Evolutionary conservation across 495 filamentous ascomycete species (phyloP).

Genomic region (Extremus antarcticus): DNA sequence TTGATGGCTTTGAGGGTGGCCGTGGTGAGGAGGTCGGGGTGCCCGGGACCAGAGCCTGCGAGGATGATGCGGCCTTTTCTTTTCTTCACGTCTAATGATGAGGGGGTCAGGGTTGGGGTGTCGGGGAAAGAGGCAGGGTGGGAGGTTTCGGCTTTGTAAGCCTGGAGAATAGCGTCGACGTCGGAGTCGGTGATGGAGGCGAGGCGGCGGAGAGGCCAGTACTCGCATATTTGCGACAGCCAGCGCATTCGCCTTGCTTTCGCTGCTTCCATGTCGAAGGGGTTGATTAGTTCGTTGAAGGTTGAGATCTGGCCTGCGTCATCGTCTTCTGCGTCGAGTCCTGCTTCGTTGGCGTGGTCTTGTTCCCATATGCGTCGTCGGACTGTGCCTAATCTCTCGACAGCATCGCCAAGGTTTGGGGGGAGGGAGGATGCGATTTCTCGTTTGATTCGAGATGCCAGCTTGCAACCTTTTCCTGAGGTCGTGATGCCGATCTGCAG

Average conservation of each 20-base stretch:
- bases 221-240: conserved; percentile 95
- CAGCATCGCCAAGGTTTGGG: conserved; percentile 67
- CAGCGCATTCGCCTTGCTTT: conserved; percentile 80
- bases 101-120: conserved; percentile 12
- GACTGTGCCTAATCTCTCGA: conserved; percentile 66
- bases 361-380: conserved; percentile 70
- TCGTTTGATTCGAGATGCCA: conserved; percentile 78
- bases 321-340: conserved; percentile 58
- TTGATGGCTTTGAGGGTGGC: conserved; percentile 83
- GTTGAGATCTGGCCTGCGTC: conserved; percentile 76
- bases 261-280: conserved; percentile 59
- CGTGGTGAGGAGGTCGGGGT: conserved; percentile 79
- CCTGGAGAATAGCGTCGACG: conserved; percentile 57
- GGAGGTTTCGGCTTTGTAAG: conserved; percentile 39
- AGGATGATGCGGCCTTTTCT: conserved; percentile 62
- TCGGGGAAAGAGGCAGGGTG: conserved; percentile 18
- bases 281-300: conserved; percentile 73
- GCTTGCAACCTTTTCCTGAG: conserved; percentile 88
- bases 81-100: conserved; percentile 8
- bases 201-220: conserved; percentile 83
- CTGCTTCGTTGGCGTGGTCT: conserved; percentile 44
- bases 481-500: conserved; percentile 94
- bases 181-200: conserved; percentile 70
- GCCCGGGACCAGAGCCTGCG: conserved; percentile 85
- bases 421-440: conserved; percentile 78